These are phyloP conservation scores for Didymella pinodella DNA, from an alignment of 2,329 filamentous ascomycete genomes.

Conservation along the genomic window DNA sequence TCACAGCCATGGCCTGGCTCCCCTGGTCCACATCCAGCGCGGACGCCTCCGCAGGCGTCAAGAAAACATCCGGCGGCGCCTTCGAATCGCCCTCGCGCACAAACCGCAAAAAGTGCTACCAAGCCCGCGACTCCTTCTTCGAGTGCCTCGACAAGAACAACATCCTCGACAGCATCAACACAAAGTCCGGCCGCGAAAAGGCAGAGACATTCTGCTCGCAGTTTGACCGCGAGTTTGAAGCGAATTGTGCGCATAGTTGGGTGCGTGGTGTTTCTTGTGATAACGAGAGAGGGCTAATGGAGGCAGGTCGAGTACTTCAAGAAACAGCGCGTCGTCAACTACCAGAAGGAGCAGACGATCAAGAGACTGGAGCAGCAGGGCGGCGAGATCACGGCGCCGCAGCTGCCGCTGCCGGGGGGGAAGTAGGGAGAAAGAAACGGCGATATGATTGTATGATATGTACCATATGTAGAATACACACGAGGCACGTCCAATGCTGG, in stretches of 20 bases:
- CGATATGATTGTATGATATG: conserved; percentile 36
- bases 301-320: conserved; percentile 94
- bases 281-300: no score
- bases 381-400: conserved; percentile 46
- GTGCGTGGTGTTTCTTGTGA: conserved; percentile 60
- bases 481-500: neutral
- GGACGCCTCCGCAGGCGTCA: conserved; percentile 50
- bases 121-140: conserved; percentile 87
- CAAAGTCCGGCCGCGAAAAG: conserved; percentile 60
- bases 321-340: conserved; percentile 91
- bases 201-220: conserved; percentile 64
- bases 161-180: conserved; percentile 77
- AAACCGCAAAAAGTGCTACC: conserved; percentile 87
- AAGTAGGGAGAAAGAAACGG: conserved; percentile 23
- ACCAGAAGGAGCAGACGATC: conserved; percentile 78
- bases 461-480: conserved; percentile 25
- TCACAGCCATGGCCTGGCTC: conserved; percentile 61
- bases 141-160: conserved; percentile 80
- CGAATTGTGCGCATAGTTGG: conserved; percentile 89
- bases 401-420: conserved; percentile 40
- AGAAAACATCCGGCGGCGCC: conserved; percentile 59
- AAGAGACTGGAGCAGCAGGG: conserved; percentile 55
- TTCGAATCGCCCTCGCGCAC: conserved; percentile 83
- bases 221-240: conserved; percentile 74
- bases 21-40: conserved; percentile 52